These are phyloP conservation scores for Rutstroemia sp. DNA, from an alignment of 2,329 filamentous ascomycete genomes.

Conservation along the genomic window DNA sequence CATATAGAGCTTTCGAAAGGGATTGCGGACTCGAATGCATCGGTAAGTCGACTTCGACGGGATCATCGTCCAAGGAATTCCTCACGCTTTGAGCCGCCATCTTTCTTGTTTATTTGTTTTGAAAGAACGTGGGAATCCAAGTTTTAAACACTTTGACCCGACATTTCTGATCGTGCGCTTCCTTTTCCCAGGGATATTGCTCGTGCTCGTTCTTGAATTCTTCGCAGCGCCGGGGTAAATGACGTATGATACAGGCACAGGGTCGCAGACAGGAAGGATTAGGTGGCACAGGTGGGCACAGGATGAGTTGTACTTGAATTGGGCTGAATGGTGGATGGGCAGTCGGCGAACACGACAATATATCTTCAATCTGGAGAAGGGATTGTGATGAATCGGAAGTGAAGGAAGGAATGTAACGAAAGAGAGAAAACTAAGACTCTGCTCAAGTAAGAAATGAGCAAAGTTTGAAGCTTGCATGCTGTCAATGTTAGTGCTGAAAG, in stretches of 20 bases:
- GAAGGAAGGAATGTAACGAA: neutral
- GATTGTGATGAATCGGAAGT: neutral
- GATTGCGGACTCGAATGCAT: conserved; percentile 43
- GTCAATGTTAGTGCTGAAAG: neutral
- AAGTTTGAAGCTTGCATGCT: too few species aligned
- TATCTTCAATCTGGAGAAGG: neutral
- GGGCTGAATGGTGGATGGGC: too few species aligned
- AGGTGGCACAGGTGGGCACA: too few species aligned
- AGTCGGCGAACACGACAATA: too few species aligned
- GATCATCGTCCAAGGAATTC: conserved; percentile 10
- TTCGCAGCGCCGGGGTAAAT: neutral
- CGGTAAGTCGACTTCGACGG: conserved; percentile 9
- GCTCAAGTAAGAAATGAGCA: too few species aligned
- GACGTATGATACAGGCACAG: neutral
- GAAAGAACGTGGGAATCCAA: neutral
- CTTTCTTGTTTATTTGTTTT: neutral
- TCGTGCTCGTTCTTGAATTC: neutral
- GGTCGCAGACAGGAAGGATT: neutral
- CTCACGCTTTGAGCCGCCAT: conserved; percentile 15
- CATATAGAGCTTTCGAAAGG: conserved; percentile 59
- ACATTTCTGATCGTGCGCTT: neutral
- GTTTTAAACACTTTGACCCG: neutral
- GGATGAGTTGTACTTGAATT: too few species aligned
- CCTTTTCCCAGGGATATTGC: neutral
- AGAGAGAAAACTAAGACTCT: neutral